These are phyloP conservation scores for Didymella keratinophila DNA, from an alignment of 2,329 filamentous ascomycete species.

Conservation along the genomic window DNA sequence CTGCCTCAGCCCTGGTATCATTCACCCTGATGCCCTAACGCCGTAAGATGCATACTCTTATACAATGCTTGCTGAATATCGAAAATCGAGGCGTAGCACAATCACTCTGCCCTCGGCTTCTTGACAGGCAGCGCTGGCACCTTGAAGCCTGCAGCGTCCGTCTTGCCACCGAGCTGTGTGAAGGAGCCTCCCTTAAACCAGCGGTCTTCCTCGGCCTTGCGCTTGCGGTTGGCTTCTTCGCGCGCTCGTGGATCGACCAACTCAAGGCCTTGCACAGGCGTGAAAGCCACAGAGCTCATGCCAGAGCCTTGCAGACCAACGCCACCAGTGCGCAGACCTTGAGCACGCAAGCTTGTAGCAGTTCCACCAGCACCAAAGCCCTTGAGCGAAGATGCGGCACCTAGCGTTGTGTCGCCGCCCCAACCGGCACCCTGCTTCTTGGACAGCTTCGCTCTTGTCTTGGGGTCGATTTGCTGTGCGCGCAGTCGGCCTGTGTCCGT, in stretches of 20 bases:
- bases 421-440: constrained; percentile 91
- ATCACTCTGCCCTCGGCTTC: constrained; percentile 55
- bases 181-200: constrained; percentile 99
- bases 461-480: constrained; percentile 86
- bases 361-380: constrained; percentile 75
- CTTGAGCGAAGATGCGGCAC: constrained; percentile 72
- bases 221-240: constrained; percentile 85
- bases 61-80: not conserved
- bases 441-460: constrained; percentile 89
- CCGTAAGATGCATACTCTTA: constrained; percentile 14
- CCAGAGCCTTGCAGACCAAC: constrained; percentile 73
- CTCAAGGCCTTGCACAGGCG: constrained; percentile 91
- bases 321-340: constrained; percentile 81
- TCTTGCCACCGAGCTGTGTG: constrained; percentile 73
- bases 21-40: constrained; percentile 10
- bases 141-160: constrained; percentile 75
- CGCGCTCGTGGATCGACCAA: constrained; percentile 92
- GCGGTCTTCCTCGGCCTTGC: constrained; percentile 91
- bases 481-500: constrained; percentile 88
- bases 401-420: constrained; percentile 71
- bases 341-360: constrained; percentile 74
- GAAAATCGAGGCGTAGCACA: not conserved
- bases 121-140: constrained; percentile 81
- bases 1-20: constrained; percentile 15
- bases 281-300: constrained; percentile 90